Evolutionary conservation across 1,284 basidiomycete species (phyloP).

Genomic region (Tilletia walkeri): DNA sequence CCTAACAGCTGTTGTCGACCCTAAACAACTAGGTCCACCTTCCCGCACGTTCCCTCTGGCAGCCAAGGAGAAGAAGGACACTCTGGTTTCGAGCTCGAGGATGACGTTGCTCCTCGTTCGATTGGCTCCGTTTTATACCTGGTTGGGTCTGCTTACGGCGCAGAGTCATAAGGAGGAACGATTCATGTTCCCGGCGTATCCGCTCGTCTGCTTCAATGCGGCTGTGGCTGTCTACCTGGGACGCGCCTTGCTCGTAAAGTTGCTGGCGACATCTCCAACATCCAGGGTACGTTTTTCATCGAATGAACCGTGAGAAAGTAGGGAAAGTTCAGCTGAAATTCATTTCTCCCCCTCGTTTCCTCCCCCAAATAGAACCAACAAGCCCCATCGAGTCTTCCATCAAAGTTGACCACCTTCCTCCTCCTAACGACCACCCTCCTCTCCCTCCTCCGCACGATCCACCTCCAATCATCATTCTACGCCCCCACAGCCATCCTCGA

Average conservation of each 20-base stretch:
- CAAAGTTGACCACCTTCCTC: constrained; percentile 70
- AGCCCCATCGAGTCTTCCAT: constrained; percentile 67
- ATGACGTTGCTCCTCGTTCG: constrained; percentile 67
- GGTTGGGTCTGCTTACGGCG: constrained; percentile 73
- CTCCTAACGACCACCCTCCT: constrained; percentile 68
- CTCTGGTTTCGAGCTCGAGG: constrained; percentile 9
- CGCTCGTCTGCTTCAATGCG: constrained; percentile 88
- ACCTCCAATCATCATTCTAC: constrained; percentile 84
- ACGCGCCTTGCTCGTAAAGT: constrained; percentile 33
- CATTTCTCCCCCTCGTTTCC: background rate
- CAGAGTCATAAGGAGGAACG: constrained; percentile 97
- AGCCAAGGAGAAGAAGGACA: constrained; percentile 19
- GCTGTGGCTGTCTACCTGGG: constrained; percentile 71
- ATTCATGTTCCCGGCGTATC: constrained; percentile 94
- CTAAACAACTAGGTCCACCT: constrained; percentile 71
- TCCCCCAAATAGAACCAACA: constrained; percentile 27
- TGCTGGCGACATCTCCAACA: constrained; percentile 57
- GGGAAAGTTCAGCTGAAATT: constrained; percentile 24
- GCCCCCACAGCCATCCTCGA: constrained; percentile 75
- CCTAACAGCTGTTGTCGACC: constrained; percentile 74
- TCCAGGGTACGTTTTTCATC: constrained; percentile 65
- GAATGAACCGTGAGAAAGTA: constrained; percentile 56
- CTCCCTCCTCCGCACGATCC: constrained; percentile 75
- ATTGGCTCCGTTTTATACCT: constrained; percentile 81
- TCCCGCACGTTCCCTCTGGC: constrained; percentile 59